phyloP scores from a whole-genome alignment of 768 basidiomycete species.

The Suillus luteus region DNA sequence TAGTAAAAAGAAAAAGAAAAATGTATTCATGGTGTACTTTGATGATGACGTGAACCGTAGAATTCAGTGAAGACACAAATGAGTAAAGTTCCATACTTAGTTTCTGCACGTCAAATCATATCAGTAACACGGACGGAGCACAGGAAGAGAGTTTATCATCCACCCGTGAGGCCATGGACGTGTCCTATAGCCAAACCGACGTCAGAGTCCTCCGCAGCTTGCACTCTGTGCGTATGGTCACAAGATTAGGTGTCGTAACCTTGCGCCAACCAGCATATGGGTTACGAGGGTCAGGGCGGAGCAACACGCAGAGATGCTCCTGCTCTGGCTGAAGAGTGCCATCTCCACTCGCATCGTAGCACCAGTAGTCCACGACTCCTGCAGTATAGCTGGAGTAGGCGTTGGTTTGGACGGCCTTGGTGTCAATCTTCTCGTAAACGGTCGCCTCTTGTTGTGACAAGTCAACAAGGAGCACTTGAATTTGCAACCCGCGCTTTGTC shows the following conservation, averaged over 20 bases:
- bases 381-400: slow-evolving; percentile 25
- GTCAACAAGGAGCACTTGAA: slow-evolving; percentile 26
- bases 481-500: slow-evolving; percentile 35
- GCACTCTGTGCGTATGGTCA: slow-evolving; percentile 24
- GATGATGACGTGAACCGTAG: neutral
- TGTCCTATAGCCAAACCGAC: slow-evolving; percentile 27
- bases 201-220: slow-evolving; percentile 21
- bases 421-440: slow-evolving; percentile 22
- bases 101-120: neutral
- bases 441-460: slow-evolving; percentile 21
- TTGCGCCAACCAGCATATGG: slow-evolving; percentile 31
- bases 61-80: neutral
- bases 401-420: slow-evolving; percentile 10
- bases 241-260: slow-evolving; percentile 27
- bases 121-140: neutral
- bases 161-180: neutral
- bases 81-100: neutral
- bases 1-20: neutral
- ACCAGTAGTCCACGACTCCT: slow-evolving; percentile 35
- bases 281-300: slow-evolving; percentile 33
- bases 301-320: slow-evolving; percentile 32
- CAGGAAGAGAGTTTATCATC: neutral
- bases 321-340: slow-evolving; percentile 25
- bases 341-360: slow-evolving; percentile 30
- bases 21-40: neutral